Conservation (phyloP, 371 early-diverging fungal genomes). For the Actinomucor elegans region DNA sequence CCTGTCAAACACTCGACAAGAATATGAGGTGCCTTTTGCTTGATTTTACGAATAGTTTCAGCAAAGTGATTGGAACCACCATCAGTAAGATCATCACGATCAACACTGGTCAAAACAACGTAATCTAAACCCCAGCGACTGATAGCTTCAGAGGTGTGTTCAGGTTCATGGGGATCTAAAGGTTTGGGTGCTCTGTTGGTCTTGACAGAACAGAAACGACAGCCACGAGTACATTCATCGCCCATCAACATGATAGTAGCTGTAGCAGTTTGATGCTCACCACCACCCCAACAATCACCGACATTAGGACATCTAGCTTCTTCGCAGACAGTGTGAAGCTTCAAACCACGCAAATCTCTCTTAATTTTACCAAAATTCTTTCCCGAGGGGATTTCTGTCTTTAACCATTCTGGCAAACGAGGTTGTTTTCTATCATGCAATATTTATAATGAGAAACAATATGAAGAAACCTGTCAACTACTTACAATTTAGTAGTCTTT, state of each 20-base stretch:
- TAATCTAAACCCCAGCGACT: constrained; percentile 97
- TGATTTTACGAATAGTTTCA: constrained; percentile 83
- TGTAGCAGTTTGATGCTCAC: constrained; percentile 94
- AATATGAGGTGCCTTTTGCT: constrained; percentile 86
- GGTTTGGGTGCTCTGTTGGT: constrained; percentile 88
- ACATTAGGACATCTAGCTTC: constrained; percentile 98
- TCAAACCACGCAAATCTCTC: constrained; percentile 87
- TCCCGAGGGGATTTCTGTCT: constrained; percentile 90
- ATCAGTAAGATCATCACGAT: constrained; percentile 94
- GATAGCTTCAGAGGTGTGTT: constrained; percentile 93
- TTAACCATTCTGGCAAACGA: constrained; percentile 92
- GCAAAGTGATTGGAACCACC: constrained; percentile 96
- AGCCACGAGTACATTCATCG: constrained; percentile 97
- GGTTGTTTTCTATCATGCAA: constrained; percentile 50
- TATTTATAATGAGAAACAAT: too few relatives aligned
- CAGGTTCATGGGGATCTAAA: constrained; percentile 92
- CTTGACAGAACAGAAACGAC: constrained; percentile 98
- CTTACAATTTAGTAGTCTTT: constrained; percentile 48
- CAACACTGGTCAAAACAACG: constrained; percentile 96
- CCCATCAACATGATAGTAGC: constrained; percentile 99
- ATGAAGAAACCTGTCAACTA: too few relatives aligned
- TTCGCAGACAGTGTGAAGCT: constrained; percentile 92
- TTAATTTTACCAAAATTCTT: constrained; percentile 81
- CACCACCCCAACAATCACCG: constrained; percentile 96
- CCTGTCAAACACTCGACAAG: constrained; percentile 96